Evolutionary conservation across 1,284 basidiomycete genomes (phyloP).

Genomic region (Moesziomyces globuligerus): DNA sequence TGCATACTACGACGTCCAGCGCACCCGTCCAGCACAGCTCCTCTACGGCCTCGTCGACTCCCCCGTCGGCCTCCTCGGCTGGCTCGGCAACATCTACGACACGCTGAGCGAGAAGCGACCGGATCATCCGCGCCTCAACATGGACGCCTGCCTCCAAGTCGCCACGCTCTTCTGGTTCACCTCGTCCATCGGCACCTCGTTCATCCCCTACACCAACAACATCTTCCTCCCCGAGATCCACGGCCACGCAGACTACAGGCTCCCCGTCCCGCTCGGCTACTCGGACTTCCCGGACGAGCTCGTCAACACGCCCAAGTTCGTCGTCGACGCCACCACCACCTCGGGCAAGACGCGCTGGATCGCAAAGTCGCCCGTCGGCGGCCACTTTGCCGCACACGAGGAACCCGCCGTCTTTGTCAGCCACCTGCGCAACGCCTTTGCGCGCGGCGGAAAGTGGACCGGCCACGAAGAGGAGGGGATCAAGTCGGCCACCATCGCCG

Average conservation of each 20-base stretch:
- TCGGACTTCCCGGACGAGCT: slow-evolving; percentile 55
- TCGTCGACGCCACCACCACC: slow-evolving; percentile 38
- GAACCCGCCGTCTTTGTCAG: slow-evolving; percentile 50
- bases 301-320: slow-evolving; percentile 41
- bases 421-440: slow-evolving; percentile 53
- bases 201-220: slow-evolving; percentile 55
- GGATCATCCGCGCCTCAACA: slow-evolving; percentile 37
- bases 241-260: slow-evolving; percentile 30
- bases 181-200: slow-evolving; percentile 52
- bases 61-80: slow-evolving; percentile 51
- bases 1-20: slow-evolving; percentile 55
- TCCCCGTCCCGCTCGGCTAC: slow-evolving; percentile 48
- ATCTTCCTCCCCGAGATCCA: slow-evolving; percentile 41
- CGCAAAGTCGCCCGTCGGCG: slow-evolving; percentile 41
- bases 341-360: slow-evolving; percentile 44
- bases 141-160: slow-evolving; percentile 37
- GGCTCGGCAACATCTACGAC: slow-evolving; percentile 52
- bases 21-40: slow-evolving; percentile 43
- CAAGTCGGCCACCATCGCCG: slow-evolving; percentile 22
- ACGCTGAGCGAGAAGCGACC: slow-evolving; percentile 19
- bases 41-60: slow-evolving; percentile 52
- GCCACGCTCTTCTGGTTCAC: slow-evolving; percentile 49
- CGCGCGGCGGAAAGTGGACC: slow-evolving; percentile 31
- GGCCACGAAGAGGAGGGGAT: slow-evolving; percentile 34
- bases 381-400: slow-evolving; percentile 58